Evolutionary conservation across 768 basidiomycete species (phyloP).

Genomic region (Kwoniella pini): DNA sequence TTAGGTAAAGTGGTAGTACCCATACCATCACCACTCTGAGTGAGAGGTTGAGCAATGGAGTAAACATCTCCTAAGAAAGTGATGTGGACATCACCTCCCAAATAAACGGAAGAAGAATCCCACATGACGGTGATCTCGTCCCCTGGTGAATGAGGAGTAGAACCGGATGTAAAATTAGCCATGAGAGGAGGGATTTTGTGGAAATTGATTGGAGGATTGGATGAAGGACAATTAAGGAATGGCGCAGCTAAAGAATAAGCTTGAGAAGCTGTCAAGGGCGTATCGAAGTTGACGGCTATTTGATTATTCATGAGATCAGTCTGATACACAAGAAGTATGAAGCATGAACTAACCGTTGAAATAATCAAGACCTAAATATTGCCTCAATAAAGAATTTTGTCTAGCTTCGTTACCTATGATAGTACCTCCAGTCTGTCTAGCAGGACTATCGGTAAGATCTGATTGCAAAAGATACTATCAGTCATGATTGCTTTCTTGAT

Average conservation of each 20-base stretch:
- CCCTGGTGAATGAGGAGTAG: constrained; percentile 23
- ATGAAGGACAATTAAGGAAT: constrained; percentile 28
- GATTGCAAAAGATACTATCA: no score
- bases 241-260: constrained; percentile 27
- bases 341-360: constrained; percentile 24
- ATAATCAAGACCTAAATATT: constrained; percentile 23
- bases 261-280: constrained; percentile 30
- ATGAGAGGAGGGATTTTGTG: constrained; percentile 26
- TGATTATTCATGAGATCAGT: no score
- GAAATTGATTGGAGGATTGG: constrained; percentile 36
- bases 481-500: no score
- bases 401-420: constrained; percentile 35
- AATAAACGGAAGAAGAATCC: constrained; percentile 27
- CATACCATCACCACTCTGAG: constrained; percentile 20
- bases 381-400: constrained; percentile 27
- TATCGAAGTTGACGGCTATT: constrained; percentile 31
- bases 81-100: constrained; percentile 27
- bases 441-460: constrained; percentile 21
- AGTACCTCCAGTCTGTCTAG: constrained; percentile 16
- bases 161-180: constrained; percentile 22
- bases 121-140: constrained; percentile 29
- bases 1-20: constrained; percentile 24
- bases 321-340: no score
- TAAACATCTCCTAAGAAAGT: constrained; percentile 25
- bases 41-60: constrained; percentile 20